A percentile compares a stretch with the other conserved stretches of the same genome.
phyloP scores from a whole-genome alignment of 441 rosid species.

The Erysimum cheiri region DNA sequence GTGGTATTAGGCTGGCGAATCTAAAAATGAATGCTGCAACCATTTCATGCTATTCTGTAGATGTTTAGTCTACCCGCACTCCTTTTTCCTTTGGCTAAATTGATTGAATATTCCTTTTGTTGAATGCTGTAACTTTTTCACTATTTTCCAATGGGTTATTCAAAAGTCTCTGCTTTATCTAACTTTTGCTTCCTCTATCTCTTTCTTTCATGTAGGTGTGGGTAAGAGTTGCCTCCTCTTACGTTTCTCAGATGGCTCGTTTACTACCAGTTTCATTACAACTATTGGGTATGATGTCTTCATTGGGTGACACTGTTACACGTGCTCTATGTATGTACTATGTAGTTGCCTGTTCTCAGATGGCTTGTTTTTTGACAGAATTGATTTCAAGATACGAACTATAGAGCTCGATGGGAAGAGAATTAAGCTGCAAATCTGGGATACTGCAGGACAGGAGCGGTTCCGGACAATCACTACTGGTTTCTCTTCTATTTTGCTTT shows the following conservation, averaged over 20 bases:
- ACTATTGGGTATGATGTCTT: conserved; percentile 79
- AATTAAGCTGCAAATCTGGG: conserved; percentile 98
- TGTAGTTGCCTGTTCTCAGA: background rate
- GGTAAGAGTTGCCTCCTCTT: conserved; percentile 99
- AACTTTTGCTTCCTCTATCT: conserved; percentile 11
- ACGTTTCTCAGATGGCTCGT: conserved; percentile 99
- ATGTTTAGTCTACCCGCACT: background rate
- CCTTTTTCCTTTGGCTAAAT: background rate
- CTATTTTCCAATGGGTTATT: background rate
- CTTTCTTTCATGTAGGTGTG: conserved; percentile 58
- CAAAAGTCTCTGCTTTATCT: background rate
- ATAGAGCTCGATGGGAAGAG: conserved; percentile 96
- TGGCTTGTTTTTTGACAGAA: conserved; percentile 48
- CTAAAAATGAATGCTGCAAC: background rate
- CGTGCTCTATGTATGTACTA: background rate
- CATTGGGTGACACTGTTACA: background rate
- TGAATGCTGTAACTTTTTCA: conserved; percentile 28
- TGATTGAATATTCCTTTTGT: background rate
- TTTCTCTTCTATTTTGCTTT: conserved; percentile 42
- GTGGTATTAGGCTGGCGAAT: conserved; percentile 4
- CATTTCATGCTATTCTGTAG: background rate
- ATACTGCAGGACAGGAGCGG: conserved; percentile 98
- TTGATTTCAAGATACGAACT: conserved; percentile 98
- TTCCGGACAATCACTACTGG: conserved; percentile 99
- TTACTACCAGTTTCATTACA: conserved; percentile 96